Evolutionary conservation across 257 asterid genomes (phyloP).

Genomic region (Buddleja alternifolia): DNA sequence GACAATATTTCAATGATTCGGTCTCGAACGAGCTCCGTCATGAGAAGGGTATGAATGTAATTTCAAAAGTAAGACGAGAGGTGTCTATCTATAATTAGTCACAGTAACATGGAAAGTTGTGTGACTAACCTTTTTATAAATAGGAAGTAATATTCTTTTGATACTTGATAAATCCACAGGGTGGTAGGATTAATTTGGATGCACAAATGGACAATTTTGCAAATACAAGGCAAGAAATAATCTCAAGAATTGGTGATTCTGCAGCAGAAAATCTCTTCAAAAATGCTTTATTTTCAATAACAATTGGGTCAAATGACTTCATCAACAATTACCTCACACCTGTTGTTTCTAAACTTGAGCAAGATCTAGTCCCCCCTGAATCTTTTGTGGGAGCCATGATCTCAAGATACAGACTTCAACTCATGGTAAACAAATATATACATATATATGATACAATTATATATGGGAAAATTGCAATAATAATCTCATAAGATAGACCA

Average conservation of each 20-base stretch:
- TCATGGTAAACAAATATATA: conserved; percentile 40
- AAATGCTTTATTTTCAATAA: conserved; percentile 53
- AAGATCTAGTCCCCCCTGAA: conserved; percentile 46
- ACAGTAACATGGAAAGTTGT: too few species aligned
- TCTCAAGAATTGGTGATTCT: conserved; percentile 42
- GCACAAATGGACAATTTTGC: conserved; percentile 84
- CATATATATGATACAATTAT: too few species aligned
- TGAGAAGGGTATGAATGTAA: too few species aligned
- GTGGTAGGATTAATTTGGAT: conserved; percentile 73
- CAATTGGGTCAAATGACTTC: conserved; percentile 84
- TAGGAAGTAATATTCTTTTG: too few species aligned
- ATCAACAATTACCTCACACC: conserved; percentile 74
- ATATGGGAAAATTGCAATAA: too few species aligned
- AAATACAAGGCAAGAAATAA: conserved; percentile 59
- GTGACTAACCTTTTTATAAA: too few species aligned
- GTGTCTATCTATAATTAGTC: too few species aligned
- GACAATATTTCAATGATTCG: too few species aligned
- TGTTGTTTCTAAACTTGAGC: conserved; percentile 41
- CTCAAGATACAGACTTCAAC: conserved; percentile 57
- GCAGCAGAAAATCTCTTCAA: conserved; percentile 41
- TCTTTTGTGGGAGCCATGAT: conserved; percentile 61
- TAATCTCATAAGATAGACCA: too few species aligned
- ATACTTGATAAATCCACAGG: conserved; percentile 33
- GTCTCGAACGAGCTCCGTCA: too few species aligned
- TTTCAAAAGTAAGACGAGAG: too few species aligned